Base-by-base conservation (phyloP, 352 stramenopile genomes). In the Pythium chondricola region DNA sequence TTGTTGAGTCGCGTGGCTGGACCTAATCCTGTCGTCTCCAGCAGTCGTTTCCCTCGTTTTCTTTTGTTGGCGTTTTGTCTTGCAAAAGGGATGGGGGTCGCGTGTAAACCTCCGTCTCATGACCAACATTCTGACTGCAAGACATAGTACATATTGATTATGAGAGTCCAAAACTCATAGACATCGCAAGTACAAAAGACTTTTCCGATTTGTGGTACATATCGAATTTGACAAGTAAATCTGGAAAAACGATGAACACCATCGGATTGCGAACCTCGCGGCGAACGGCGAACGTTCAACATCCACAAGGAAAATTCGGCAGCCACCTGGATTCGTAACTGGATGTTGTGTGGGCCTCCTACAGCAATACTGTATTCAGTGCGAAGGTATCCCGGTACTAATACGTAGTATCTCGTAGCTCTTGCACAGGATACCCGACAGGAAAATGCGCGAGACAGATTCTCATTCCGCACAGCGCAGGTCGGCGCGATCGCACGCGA, bases 61-160 rank as follows among this genome's bases (percentile, higher is more conserved):
- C 44, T 26, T 31, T 49, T 60, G 37, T 60, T 36, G 18, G 29
- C 29, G 17, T 8, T 20, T n/a, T n/a, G n/a, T n/a, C n/a, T n/a
- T n/a, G n/a, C n/a, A n/a, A n/a, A n/a, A n/a, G n/a, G n/a, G n/a
- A n/a, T n/a, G n/a, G n/a, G n/a, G n/a, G n/a, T n/a, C n/a, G n/a
- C n/a, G n/a, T n/a, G n/a, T n/a, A n/a, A n/a, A n/a, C n/a, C n/a
- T n/a, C n/a, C n/a, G n/a, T n/a, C n/a, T n/a, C n/a, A n/a, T n/a
- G n/a, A n/a, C n/a, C n/a, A n/a, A n/a, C n/a, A n/a, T n/a, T n/a
- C n/a, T n/a, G n/a, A n/a, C n/a, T n/a, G n/a, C n/a, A n/a, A n/a
- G n/a, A n/a, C n/a, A n/a, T n/a, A n/a, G n/a, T 20, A 46, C 36
- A 46, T 41, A 54, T 40, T 3, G 7, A 44, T 29, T 39, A 9